Conservation (phyloP, 768 basidiomycete species). For the Lactifluus echinatus region DNA sequence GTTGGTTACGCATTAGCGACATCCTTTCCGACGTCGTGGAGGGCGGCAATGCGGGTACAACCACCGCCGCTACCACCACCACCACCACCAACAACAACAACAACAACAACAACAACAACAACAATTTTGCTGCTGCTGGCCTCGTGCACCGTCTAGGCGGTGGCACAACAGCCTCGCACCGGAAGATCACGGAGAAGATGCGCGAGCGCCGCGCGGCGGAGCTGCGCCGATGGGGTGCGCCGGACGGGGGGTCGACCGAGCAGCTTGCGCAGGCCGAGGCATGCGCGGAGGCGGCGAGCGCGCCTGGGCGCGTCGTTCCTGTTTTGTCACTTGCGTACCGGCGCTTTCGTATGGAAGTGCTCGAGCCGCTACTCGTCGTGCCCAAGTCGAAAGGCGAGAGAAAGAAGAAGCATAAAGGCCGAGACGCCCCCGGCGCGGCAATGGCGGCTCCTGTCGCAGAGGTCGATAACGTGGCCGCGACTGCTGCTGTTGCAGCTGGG, state of each 20-base stretch:
- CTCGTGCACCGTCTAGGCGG: constrained; percentile 40
- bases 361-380: constrained; percentile 57
- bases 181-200: constrained; percentile 48
- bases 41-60: too few species aligned
- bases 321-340: constrained; percentile 58
- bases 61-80: too few species aligned
- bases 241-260: constrained; percentile 41
- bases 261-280: constrained; percentile 51
- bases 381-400: constrained; percentile 49
- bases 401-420: constrained; percentile 36
- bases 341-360: constrained; percentile 61
- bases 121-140: constrained; percentile 34
- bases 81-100: too few species aligned
- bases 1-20: constrained; percentile 65
- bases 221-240: constrained; percentile 64
- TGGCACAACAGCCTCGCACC: constrained; percentile 47
- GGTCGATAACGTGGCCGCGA: constrained; percentile 31
- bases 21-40: constrained; percentile 30
- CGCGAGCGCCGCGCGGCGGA: constrained; percentile 54
- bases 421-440: constrained; percentile 5
- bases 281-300: constrained; percentile 66
- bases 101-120: too few species aligned
- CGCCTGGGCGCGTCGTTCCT: constrained; percentile 55
- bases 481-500: constrained; percentile 33
- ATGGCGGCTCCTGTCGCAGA: constrained; percentile 14